phyloP scores from a whole-genome alignment of 2,329 filamentous ascomycete genomes.

The Penicillium verrucosum region DNA sequence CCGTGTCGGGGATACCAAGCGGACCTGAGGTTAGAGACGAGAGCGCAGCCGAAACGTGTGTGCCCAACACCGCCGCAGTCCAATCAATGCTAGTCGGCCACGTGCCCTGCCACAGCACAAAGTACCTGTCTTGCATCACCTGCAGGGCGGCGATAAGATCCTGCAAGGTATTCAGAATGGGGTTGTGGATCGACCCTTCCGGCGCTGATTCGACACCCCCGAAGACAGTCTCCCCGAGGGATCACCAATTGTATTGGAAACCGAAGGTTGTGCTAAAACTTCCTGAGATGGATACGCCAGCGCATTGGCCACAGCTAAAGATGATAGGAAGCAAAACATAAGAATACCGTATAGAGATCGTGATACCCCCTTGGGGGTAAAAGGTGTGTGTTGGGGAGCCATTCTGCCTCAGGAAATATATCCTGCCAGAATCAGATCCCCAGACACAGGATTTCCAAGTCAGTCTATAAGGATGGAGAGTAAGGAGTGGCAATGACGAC shows the following conservation, averaged over 20 bases:
- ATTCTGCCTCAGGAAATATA: conserved; percentile 15
- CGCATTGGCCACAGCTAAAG: conserved; percentile 25
- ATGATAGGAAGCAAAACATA: conserved; percentile 23
- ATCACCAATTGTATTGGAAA: conserved; percentile 1
- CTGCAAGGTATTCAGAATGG: conserved; percentile 30
- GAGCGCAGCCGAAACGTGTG: conserved; percentile 71
- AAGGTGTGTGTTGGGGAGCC: conserved; percentile 10
- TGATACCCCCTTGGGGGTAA: conserved; percentile 10
- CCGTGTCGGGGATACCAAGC: conserved; percentile 36
- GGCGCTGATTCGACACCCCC: conserved; percentile 3
- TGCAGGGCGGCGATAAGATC: conserved; percentile 62
- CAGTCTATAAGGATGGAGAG: conserved; percentile 17
- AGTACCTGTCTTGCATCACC: conserved; percentile 75
- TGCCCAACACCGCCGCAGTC: conserved; percentile 83
- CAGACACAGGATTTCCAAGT: conserved; percentile 2
- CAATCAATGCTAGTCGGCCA: conserved; percentile 90
- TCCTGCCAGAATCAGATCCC: conserved; percentile 5
- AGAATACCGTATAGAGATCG: conserved; percentile 20
- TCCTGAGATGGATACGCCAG: conserved; percentile 32
- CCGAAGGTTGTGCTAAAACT: conserved; percentile 9
- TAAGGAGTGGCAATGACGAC: background rate
- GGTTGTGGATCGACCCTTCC: conserved; percentile 13
- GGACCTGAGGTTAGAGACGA: conserved; percentile 63
- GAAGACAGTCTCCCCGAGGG: conserved; percentile 8
- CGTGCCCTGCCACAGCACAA: conserved; percentile 70